Evolutionary conservation across 805 yeast genomes (phyloP).

Genomic region (Kuraishia borneana): DNA sequence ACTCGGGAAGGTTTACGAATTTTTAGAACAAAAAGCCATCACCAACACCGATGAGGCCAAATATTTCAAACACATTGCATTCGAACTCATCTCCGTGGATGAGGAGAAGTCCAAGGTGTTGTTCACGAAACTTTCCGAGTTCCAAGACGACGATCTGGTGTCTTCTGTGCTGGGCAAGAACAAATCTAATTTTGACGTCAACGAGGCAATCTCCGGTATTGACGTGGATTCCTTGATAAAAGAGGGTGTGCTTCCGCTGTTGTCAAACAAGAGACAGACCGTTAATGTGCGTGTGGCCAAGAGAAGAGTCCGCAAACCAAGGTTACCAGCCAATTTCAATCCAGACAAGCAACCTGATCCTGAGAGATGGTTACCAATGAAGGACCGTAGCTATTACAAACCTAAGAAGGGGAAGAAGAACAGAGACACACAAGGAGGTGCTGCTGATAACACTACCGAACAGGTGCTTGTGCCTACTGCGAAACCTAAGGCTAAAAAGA

Average conservation of each 20-base stretch:
- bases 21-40: conserved; percentile 7
- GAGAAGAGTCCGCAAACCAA: conserved; percentile 16
- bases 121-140: conserved; percentile 10
- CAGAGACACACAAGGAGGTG: conserved; percentile 54
- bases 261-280: conserved; percentile 4
- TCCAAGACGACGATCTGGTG: conserved; percentile 11
- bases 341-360: conserved; percentile 30
- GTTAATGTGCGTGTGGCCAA: conserved; percentile 10
- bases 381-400: conserved; percentile 74
- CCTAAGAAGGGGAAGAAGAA: conserved; percentile 60
- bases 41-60: conserved; percentile 10
- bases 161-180: conserved; percentile 9
- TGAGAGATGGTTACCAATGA: conserved; percentile 89
- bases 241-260: conserved; percentile 16
- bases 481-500: conserved; percentile 5
- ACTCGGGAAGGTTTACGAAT: conserved; percentile 18
- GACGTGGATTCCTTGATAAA: conserved; percentile 19
- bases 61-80: conserved; percentile 20
- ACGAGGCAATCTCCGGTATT: conserved; percentile 12
- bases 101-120: conserved; percentile 18
- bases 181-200: too few relatives aligned
- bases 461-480: conserved; percentile 15
- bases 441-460: conserved; percentile 34
- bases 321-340: conserved; percentile 13
- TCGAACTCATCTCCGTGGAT: conserved; percentile 25